phyloP scores from a whole-genome alignment of 768 basidiomycete genomes.

The Kwoniella europaea region DNA sequence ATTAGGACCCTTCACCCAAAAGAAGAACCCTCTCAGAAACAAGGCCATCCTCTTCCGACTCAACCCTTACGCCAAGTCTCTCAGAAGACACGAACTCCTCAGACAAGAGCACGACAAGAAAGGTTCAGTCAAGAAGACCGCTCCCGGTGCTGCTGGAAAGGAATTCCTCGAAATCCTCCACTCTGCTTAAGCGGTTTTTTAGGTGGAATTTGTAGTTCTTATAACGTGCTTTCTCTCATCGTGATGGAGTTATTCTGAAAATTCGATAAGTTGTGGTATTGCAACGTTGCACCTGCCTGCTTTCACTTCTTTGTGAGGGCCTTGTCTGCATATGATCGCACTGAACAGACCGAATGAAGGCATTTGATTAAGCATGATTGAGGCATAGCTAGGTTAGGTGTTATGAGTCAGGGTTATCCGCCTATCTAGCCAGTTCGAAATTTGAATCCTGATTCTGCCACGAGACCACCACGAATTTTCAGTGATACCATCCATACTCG shows the following conservation, averaged over 20 bases:
- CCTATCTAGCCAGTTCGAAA: background rate
- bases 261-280: background rate
- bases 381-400: background rate
- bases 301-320: no score
- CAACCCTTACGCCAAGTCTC: conserved; percentile 96
- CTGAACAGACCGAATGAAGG: background rate
- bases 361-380: background rate
- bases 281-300: background rate
- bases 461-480: background rate
- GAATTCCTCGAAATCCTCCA: conserved; percentile 83
- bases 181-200: conserved; percentile 68
- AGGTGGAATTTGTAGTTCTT: conserved; percentile 18
- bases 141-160: conserved; percentile 71
- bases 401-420: no score
- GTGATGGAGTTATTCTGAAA: conserved; percentile 21
- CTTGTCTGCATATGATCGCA: background rate
- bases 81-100: conserved; percentile 80
- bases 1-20: conserved; percentile 83
- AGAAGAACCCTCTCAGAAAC: conserved; percentile 98
- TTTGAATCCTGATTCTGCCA: background rate
- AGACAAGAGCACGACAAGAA: conserved; percentile 54
- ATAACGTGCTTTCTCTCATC: conserved; percentile 5
- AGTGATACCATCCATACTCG: background rate
- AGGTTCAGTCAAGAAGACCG: conserved; percentile 66
- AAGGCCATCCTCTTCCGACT: conserved; percentile 92